Percentiles rank a stretch among this genome's conserved stretches.
phyloP scores from a whole-genome alignment of 2,329 filamentous ascomycete species.

The Colletotrichum tropicale region DNA sequence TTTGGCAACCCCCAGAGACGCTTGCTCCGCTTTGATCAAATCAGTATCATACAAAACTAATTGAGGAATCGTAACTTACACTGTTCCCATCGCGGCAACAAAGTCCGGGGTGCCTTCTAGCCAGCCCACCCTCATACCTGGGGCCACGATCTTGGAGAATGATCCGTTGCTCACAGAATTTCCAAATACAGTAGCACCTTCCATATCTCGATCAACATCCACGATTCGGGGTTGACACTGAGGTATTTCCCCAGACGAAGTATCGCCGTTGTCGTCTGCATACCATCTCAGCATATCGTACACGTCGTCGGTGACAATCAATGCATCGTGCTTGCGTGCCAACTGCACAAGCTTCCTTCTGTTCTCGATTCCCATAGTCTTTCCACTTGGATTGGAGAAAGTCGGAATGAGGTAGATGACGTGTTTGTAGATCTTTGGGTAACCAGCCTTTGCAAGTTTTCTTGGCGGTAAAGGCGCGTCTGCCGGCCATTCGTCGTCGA shows the following conservation, averaged over 20 bases:
- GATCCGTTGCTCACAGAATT: conserved; percentile 85
- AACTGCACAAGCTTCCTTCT: conserved; percentile 72
- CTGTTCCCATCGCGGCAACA: conserved; percentile 53
- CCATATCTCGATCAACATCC: conserved; percentile 66
- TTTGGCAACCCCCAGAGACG: conserved; percentile 14
- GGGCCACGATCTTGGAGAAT: conserved; percentile 85
- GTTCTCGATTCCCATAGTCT: conserved; percentile 76
- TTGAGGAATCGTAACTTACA: conserved; percentile 41
- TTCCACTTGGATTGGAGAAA: conserved; percentile 85
- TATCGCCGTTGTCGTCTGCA: background rate
- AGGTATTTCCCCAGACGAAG: conserved; percentile 31
- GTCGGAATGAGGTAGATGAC: conserved; percentile 88
- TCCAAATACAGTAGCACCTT: conserved; percentile 71
- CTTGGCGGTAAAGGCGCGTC: background rate
- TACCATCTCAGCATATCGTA: conserved; percentile 91
- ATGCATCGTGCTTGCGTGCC: conserved; percentile 77
- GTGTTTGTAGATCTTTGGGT: conserved; percentile 80
- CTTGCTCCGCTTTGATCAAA: conserved; percentile 61
- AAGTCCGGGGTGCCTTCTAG: conserved; percentile 69
- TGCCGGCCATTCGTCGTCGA: background rate
- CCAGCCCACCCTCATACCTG: conserved; percentile 86
- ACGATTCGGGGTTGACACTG: conserved; percentile 73
- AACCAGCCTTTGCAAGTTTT: conserved; percentile 31
- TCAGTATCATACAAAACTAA: background rate
- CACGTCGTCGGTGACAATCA: conserved; percentile 87